These are phyloP conservation scores for Drosera spatulata DNA, from an alignment of 179 eudicot genomes.

Conservation along the genomic window DNA sequence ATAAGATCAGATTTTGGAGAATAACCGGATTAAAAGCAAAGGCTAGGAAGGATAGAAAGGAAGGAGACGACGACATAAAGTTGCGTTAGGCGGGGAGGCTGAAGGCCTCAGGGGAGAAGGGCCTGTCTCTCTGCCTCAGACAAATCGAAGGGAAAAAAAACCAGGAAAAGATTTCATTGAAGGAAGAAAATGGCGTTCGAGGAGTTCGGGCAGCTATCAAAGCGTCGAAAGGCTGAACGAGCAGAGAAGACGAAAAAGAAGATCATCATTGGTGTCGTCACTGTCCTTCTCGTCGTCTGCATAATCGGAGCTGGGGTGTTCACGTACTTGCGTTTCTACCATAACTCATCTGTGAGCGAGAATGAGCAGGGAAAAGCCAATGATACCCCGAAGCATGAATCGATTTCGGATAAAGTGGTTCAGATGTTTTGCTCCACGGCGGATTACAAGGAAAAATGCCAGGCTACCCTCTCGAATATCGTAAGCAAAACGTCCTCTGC, in stretches of 20 bases:
- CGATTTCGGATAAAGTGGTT: conserved; percentile 11
- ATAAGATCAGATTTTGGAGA: background rate
- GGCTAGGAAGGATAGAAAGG: conserved; percentile 7
- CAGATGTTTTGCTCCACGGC: conserved; percentile 46
- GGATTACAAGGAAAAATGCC: conserved; percentile 52
- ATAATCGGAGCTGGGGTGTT: conserved; percentile 25
- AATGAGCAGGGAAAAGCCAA: background rate
- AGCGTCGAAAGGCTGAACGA: conserved; percentile 46
- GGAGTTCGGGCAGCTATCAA: conserved; percentile 56
- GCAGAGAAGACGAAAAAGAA: conserved; percentile 28
- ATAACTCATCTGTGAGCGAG: background rate
- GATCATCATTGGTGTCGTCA: conserved; percentile 16
- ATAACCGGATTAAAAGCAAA: conserved; percentile 7
- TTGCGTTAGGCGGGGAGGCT: conserved; percentile 24
- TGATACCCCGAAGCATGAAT: background rate
- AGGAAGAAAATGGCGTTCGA: conserved; percentile 50
- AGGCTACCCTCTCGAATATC: conserved; percentile 28
- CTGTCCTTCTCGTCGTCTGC: conserved; percentile 17
- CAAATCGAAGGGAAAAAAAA: background rate
- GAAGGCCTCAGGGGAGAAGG: conserved; percentile 11
- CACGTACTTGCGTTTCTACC: conserved; percentile 10
- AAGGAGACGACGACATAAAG: background rate
- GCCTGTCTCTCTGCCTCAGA: conserved; percentile 11
- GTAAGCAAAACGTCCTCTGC: conserved; percentile 10
- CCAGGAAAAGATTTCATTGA: background rate